Conservation (phyloP, 441 rosid species). For the Erysimum cheiri region DNA sequence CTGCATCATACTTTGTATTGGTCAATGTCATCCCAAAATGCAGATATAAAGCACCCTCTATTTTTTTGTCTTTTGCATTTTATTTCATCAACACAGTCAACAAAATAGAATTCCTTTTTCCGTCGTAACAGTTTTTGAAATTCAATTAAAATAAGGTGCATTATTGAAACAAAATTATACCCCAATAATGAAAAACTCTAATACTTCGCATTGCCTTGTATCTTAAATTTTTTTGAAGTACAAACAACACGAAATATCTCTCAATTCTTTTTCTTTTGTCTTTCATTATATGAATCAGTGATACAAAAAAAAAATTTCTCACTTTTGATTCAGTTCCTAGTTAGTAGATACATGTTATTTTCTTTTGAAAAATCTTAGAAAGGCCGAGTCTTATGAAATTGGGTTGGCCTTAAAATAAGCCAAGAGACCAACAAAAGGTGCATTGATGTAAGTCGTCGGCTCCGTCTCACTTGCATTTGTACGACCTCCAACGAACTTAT, state of each 20-base stretch:
- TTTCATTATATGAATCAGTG: background rate
- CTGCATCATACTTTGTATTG: background rate
- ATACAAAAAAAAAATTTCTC: no score
- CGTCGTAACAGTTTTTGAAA: background rate
- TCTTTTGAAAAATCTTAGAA: background rate
- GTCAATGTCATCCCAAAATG: background rate
- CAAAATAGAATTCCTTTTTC: background rate
- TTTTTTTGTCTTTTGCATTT: background rate
- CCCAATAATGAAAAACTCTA: background rate
- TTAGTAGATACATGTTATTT: background rate
- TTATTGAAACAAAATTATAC: background rate
- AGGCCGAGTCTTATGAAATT: background rate
- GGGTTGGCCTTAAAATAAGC: constrained; percentile 28
- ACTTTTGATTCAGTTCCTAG: background rate
- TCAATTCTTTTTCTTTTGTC: background rate
- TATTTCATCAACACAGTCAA: background rate
- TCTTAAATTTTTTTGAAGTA: background rate
- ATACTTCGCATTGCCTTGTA: background rate
- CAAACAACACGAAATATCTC: background rate
- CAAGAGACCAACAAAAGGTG: constrained; percentile 26
- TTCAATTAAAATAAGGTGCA: background rate
- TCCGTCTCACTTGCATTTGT: constrained; percentile 75
- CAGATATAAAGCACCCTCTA: background rate
- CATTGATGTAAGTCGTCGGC: constrained; percentile 67
- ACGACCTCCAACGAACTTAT: constrained; percentile 65